A percentile compares a stretch with the other conserved stretches of the same genome.
Evolutionary conservation across 2,329 filamentous ascomycete genomes (phyloP).

Genomic region (Fusarium pilosicola): DNA sequence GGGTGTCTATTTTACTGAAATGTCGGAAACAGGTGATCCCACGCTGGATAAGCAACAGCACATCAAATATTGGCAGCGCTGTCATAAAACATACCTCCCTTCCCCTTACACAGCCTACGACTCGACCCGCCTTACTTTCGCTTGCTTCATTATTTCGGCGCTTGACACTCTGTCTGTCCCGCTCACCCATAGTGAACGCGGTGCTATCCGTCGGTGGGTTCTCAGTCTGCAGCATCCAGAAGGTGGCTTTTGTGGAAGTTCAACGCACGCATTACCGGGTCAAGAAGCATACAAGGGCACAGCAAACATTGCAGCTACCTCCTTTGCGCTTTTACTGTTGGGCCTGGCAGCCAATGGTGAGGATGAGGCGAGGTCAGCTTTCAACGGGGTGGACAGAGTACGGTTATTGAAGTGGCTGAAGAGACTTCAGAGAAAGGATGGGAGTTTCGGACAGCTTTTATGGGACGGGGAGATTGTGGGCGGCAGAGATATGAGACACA

Average conservation of each 20-base stretch:
- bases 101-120: conserved; percentile 87
- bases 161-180: conserved; percentile 81
- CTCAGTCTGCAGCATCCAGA: conserved; percentile 84
- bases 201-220: conserved; percentile 75
- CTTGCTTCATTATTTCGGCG: conserved; percentile 87
- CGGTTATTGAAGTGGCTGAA: conserved; percentile 79
- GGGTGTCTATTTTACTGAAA: background rate
- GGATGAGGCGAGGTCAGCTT: conserved; percentile 54
- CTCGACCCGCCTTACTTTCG: conserved; percentile 88
- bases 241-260: conserved; percentile 90
- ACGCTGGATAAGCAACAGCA: conserved; percentile 72
- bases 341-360: conserved; percentile 60
- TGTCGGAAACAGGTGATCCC: conserved; percentile 38
- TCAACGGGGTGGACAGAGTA: conserved; percentile 72
- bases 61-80: conserved; percentile 92
- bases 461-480: conserved; percentile 72
- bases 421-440: conserved; percentile 80
- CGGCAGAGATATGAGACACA: conserved; percentile 86
- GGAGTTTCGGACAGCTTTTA: conserved; percentile 89
- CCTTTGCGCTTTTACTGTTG: conserved; percentile 84
- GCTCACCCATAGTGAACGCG: conserved; percentile 57
- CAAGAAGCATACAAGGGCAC: conserved; percentile 58
- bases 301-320: conserved; percentile 86
- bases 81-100: conserved; percentile 83
- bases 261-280: conserved; percentile 64